Conservation (phyloP, 192 early-diverging fungal species). For the Coemansia sp. region DNA sequence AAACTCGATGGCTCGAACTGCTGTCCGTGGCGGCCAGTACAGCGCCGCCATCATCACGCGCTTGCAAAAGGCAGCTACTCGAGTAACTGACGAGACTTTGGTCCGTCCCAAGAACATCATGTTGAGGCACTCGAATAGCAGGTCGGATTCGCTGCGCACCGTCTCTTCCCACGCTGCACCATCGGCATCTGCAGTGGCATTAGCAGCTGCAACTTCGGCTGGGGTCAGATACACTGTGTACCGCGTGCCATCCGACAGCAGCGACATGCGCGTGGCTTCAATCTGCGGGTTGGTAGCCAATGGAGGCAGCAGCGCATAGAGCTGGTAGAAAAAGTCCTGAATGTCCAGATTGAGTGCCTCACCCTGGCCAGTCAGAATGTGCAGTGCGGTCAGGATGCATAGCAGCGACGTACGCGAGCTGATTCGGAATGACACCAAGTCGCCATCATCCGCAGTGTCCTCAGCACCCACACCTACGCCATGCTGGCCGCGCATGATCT, state of each 20-base stretch:
- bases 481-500: slow-evolving; percentile 68
- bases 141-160: slow-evolving; percentile 69
- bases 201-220: slow-evolving; percentile 36
- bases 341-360: slow-evolving; percentile 91
- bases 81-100: slow-evolving; percentile 70
- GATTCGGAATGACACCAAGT: slow-evolving; percentile 32
- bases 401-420: slow-evolving; percentile 73
- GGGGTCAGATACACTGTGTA: slow-evolving; percentile 44
- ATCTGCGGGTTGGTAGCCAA: slow-evolving; percentile 65
- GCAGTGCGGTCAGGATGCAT: slow-evolving; percentile 85
- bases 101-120: slow-evolving; percentile 78
- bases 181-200: slow-evolving; percentile 18
- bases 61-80: slow-evolving; percentile 88
- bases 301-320: slow-evolving; percentile 77
- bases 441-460: slow-evolving; percentile 46
- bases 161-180: slow-evolving; percentile 53
- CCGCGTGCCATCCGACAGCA: slow-evolving; percentile 47
- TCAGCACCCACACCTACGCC: slow-evolving; percentile 51
- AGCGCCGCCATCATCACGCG: slow-evolving; percentile 69
- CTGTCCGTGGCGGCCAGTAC: slow-evolving; percentile 73
- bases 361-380: slow-evolving; percentile 85
- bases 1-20: slow-evolving; percentile 63
- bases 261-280: slow-evolving; percentile 56
- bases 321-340: slow-evolving; percentile 82
- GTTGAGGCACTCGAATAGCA: slow-evolving; percentile 81